Conservation (phyloP, 257 asterid genomes). For the Ilex asprella region DNA sequence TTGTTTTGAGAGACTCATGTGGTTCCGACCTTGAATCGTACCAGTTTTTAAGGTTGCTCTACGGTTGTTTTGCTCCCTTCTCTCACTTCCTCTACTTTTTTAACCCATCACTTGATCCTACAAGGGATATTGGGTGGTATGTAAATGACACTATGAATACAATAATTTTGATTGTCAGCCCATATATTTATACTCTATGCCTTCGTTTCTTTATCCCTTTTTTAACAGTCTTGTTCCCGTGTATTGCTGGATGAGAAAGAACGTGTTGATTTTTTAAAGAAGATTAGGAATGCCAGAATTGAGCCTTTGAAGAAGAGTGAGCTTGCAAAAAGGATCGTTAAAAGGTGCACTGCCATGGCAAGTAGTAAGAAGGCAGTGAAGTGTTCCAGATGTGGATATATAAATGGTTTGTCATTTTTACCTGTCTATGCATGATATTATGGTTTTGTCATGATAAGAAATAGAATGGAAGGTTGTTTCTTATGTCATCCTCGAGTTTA, state of each 20-base stretch:
- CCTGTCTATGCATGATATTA: background rate
- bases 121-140: too few species aligned
- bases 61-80: too few species aligned
- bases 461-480: too few species aligned
- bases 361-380: slow-evolving; percentile 32
- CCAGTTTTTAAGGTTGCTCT: too few species aligned
- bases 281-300: slow-evolving; percentile 60
- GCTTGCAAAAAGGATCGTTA: slow-evolving; percentile 39
- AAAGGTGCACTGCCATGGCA: slow-evolving; percentile 57
- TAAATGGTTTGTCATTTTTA: slow-evolving; percentile 53
- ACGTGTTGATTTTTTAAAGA: slow-evolving; percentile 39
- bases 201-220: background rate
- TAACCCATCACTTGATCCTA: too few species aligned
- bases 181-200: background rate
- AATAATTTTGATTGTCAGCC: background rate
- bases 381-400: slow-evolving; percentile 70
- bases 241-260: slow-evolving; percentile 60
- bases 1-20: too few species aligned
- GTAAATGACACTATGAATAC: too few species aligned
- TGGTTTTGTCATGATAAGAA: too few species aligned
- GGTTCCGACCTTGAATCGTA: too few species aligned
- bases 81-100: too few species aligned
- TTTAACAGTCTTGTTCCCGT: slow-evolving; percentile 61
- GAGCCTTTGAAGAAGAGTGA: slow-evolving; percentile 65
- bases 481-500: too few species aligned